These are phyloP conservation scores for Fusarium bulbicola DNA, from an alignment of 2,329 filamentous ascomycete species.

Conservation along the genomic window DNA sequence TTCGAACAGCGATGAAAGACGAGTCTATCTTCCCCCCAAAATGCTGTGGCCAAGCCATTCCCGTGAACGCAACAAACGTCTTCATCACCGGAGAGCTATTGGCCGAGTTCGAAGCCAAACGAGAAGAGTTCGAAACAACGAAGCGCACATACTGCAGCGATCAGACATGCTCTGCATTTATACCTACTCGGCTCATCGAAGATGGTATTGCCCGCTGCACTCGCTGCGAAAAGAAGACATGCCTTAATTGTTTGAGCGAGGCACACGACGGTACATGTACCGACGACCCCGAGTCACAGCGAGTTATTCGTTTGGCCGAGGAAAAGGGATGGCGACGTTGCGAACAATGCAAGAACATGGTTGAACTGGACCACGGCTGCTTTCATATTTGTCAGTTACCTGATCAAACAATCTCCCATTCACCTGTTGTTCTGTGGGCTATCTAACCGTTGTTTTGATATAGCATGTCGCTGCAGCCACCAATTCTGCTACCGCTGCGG, in stretches of 20 bases:
- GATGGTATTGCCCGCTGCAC: not conserved
- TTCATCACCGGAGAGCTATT: not conserved
- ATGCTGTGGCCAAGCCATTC: not conserved
- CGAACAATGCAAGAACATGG: not conserved
- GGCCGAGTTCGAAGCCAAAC: fast-evolving
- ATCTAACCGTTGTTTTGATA: no score
- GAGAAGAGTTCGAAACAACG: fast-evolving
- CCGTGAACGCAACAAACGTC: fast-evolving
- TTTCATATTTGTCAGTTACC: not conserved
- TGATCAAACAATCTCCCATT: no score
- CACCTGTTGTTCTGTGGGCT: no score
- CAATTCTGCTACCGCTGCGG: no score
- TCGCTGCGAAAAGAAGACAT: not conserved
- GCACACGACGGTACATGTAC: not conserved
- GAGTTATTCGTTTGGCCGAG: fast-evolving
- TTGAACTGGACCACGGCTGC: fast-evolving
- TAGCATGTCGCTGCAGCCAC: no score
- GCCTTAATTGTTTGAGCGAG: not conserved
- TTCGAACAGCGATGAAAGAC: not conserved
- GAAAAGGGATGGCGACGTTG: not conserved
- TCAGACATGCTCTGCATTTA: fast-evolving
- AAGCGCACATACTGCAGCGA: not conserved
- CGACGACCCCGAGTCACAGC: not conserved
- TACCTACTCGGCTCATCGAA: not conserved
- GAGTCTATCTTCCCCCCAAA: fast-evolving